Percentiles rank a stretch among this genome's conserved stretches.
These are phyloP conservation scores for Colletotrichum noveboracense DNA, from an alignment of 2,329 filamentous ascomycete species.

Conservation along the genomic window DNA sequence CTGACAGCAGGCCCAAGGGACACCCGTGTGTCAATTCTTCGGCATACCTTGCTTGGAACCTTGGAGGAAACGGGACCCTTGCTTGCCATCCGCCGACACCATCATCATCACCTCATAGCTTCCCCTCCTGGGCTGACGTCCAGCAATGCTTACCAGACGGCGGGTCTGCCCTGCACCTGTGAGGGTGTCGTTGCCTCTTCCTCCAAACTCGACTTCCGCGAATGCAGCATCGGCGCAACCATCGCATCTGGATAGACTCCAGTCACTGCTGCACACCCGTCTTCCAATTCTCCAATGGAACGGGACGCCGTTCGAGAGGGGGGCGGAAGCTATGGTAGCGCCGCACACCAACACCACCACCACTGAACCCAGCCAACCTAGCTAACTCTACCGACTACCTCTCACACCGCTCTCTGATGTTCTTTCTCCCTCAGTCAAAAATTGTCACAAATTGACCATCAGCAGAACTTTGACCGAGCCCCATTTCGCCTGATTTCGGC, in stretches of 20 bases:
- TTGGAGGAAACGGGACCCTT: background rate
- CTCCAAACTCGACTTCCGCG: background rate
- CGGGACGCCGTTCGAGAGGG: background rate
- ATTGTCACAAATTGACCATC: background rate
- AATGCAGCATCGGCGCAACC: background rate
- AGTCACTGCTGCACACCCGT: background rate
- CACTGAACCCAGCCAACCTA: background rate
- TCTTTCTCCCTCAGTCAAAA: background rate
- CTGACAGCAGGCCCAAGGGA: background rate
- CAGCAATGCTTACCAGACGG: background rate
- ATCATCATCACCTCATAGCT: conserved; percentile 21
- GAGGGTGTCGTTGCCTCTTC: background rate
- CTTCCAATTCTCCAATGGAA: conserved; percentile 16
- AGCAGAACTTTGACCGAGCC: background rate
- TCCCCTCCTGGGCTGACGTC: background rate
- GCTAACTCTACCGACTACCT: background rate
- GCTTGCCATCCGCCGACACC: background rate
- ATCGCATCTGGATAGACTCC: background rate
- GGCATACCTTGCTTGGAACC: background rate
- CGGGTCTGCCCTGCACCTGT: background rate
- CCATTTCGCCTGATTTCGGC: background rate
- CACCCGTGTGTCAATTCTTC: background rate
- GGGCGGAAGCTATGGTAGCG: conserved; percentile 12
- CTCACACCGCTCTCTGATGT: background rate
- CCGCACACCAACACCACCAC: background rate